Evolutionary conservation across 192 early-diverging fungal genomes (phyloP), one percentile per base, ranked within the genome.

Genomic region (Phlyctochytrium bullatum): DNA sequence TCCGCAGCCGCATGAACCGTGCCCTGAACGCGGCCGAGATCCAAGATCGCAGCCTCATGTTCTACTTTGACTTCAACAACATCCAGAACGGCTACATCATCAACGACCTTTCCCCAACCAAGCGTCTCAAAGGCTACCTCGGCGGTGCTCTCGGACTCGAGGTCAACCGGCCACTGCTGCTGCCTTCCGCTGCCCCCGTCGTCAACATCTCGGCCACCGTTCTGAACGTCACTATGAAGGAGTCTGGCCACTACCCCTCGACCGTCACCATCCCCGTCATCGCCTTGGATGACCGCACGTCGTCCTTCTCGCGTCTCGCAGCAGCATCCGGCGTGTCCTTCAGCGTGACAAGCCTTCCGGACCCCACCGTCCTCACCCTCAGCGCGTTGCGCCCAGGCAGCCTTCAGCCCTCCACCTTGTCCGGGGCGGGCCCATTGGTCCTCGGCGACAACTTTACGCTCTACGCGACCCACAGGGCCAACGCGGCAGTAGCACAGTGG

Each of bases 41-140:
- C 20, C 54, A 57, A 28, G 54, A 57, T 25, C 10, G 6, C 14
- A 57, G 25, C 54, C 27, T 57, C 6, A 25, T 57, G 20, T 25
- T 57, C 54, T 57, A 57, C 27, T 28, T 57, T 6, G 54, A 57
- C 27, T 57, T 57, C 12, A 57, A 57, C 27, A 57, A 57, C 54
- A 27, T 57, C 12, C 10, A 10, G 20, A 27, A 57, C 54, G 54
- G 54, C 27, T 14, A 24, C 20, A 57, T 47, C 40, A 47, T 57
- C 54, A 14, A 57, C 54, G 54, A 57, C 54, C 12, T 24, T 10
- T 57, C 54, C 12, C 4, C 6, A 6, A 14, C 16, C 12, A 57
- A 57, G 54, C 10, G 54, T 6, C 27, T 57, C 54, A 57, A 14
- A 57, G 54, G 54, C 25, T 57, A 24, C 27, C 12, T 57, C 14